Evolutionary conservation across 768 basidiomycete genomes (phyloP).

Genomic region (Serendipita sp.): DNA sequence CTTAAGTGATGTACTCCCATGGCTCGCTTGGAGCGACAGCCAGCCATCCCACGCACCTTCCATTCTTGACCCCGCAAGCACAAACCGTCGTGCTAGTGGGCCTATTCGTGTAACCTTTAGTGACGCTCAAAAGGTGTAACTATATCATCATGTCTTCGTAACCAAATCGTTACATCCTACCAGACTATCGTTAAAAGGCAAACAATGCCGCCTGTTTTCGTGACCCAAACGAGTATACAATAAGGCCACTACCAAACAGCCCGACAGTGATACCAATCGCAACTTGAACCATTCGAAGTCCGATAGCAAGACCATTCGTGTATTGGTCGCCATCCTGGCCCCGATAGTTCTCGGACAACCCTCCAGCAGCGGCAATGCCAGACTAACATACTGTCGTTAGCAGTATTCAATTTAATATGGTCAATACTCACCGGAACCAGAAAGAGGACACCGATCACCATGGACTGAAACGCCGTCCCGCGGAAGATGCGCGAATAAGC

Average conservation of each 20-base stretch:
- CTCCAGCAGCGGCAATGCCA: constrained; percentile 73
- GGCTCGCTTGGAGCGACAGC: neutral
- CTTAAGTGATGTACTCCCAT: neutral
- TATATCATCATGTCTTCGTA: neutral
- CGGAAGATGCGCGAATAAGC: constrained; percentile 67
- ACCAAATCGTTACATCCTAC: neutral
- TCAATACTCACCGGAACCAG: constrained; percentile 55
- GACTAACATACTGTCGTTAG: constrained; percentile 28
- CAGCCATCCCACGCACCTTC: neutral
- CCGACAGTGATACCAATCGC: constrained; percentile 84
- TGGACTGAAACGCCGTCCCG: constrained; percentile 77
- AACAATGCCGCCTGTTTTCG: constrained; percentile 76
- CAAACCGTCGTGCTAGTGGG: too few species aligned
- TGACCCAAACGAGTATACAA: constrained; percentile 74
- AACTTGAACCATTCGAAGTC: constrained; percentile 77
- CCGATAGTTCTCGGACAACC: constrained; percentile 36
- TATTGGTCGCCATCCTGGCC: constrained; percentile 17
- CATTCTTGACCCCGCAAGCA: neutral
- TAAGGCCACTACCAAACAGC: constrained; percentile 70
- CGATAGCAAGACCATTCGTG: constrained; percentile 64
- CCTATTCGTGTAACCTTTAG: too few species aligned
- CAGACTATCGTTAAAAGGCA: constrained; percentile 38
- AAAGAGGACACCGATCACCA: constrained; percentile 81
- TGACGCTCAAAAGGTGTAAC: too few species aligned
- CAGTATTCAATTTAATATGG: constrained; percentile 7